These are phyloP conservation scores for Solanum tacnaense DNA, from an alignment of 257 asterid genomes.

Conservation along the genomic window DNA sequence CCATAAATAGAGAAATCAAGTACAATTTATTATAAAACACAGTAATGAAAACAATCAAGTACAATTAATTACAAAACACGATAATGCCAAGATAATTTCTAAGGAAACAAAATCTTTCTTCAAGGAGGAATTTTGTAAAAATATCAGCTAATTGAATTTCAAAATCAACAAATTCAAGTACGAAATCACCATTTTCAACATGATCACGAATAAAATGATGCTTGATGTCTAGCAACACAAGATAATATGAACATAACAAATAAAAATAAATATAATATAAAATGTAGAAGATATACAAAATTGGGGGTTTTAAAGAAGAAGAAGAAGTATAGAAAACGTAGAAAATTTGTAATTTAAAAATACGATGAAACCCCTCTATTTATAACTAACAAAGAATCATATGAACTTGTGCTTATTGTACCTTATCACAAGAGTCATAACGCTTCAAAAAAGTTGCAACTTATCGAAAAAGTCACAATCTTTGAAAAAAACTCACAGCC, in stretches of 20 bases:
- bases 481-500: background rate
- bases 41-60: too few species aligned
- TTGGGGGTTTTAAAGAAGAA: too few species aligned
- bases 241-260: too few species aligned
- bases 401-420: background rate
- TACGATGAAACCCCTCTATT: background rate
- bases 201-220: too few species aligned
- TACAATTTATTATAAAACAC: too few species aligned
- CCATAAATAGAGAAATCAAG: too few species aligned
- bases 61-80: background rate
- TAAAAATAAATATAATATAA: too few species aligned
- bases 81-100: background rate
- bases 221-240: too few species aligned
- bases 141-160: background rate
- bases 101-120: background rate
- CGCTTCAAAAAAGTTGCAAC: background rate
- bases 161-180: background rate
- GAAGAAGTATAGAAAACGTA: background rate
- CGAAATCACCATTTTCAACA: too few species aligned
- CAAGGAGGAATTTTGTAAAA: background rate
- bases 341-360: background rate
- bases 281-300: background rate
- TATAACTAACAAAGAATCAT: background rate
- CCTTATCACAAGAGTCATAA: background rate
- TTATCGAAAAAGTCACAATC: background rate